Base-by-base conservation (phyloP, 139 green algal genomes). In the Picochlorum sp. region DNA sequence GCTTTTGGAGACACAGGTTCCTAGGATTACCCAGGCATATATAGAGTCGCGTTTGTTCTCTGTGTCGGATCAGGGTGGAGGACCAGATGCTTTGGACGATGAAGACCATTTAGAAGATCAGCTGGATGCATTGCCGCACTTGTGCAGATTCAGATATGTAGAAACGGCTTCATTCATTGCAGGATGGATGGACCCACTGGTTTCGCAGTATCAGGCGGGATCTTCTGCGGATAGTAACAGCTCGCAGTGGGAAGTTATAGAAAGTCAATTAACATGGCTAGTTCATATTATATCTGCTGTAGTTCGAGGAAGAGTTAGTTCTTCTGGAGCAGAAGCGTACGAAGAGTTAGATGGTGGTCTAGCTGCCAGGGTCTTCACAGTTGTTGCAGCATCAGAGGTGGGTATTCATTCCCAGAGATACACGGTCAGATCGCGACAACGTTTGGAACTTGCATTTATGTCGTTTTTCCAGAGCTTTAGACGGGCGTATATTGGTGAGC, bases 221-320 rank as follows among this genome's bases (percentile, higher is more conserved):
- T 29, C n/a, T 35, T 33, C 36, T 26, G 14, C 12, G 28, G 16
- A 18, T 7, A 7, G 39, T 14, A 31, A 44, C 68, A 40, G 36
- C 39, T 59, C 59, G 16, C 37, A 35, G 18, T 51, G 55, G 35
- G 65, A 69, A 20, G 63, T 98, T 59, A 61, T 96, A 39, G 92
- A 98, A 73, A 89, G 92, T 8, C 89, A 96, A 80, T 77, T 98
- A 4, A 95, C 92, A 6, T 98, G 92, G 92, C 78, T 98, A 37
- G 84, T 96, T 40, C 88, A 96, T 74, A 97, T 98, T 62, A 76
- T 96, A 5, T 83, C 82, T 9, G 81, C 85, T 22, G 77, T 98
- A 33, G 74, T 98, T 26, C 76, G 84, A 20, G 92, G 92, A 1
- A 70, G 92, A 6, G 74, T 95, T 24, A 85, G 71, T 37, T 68